These are phyloP conservation scores for Mycena pura DNA, from an alignment of 768 basidiomycete genomes.

Conservation along the genomic window DNA sequence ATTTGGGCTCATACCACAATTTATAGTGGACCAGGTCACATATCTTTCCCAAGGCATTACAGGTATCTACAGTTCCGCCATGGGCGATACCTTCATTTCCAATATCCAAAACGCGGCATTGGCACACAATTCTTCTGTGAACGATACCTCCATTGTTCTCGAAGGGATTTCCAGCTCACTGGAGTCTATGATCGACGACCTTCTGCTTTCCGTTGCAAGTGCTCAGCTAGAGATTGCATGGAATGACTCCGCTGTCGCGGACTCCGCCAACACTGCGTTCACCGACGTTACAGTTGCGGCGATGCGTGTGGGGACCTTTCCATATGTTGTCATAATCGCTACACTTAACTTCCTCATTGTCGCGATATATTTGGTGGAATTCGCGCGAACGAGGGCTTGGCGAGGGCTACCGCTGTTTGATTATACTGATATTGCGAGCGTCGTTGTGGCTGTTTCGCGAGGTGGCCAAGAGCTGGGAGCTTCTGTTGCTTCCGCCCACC, in stretches of 20 bases:
- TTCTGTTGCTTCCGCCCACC: not conserved
- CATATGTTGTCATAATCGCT: not conserved
- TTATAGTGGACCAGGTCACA: not conserved
- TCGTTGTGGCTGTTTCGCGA: not conserved
- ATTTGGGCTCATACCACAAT: not conserved
- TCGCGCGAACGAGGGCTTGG: not conserved
- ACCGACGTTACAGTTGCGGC: not conserved
- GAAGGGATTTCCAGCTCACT: not conserved
- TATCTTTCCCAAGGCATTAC: not conserved
- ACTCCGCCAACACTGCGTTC: not conserved
- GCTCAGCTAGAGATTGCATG: too few relatives aligned
- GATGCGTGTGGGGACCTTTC: not conserved
- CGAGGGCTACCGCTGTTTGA: not conserved
- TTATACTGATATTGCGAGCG: not conserved
- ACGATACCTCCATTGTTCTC: not conserved
- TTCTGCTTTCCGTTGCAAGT: too few relatives aligned
- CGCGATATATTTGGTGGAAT: not conserved
- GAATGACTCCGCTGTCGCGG: too few relatives aligned
- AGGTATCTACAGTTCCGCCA: not conserved
- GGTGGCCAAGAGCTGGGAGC: not conserved
- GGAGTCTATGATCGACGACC: not conserved
- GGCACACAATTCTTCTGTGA: too few relatives aligned
- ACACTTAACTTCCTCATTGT: constrained; percentile 1
- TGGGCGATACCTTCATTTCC: not conserved
- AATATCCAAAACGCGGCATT: not conserved